Evolutionary conservation across 768 basidiomycete genomes (phyloP).

Genomic region (Lactifluus pinguis): DNA sequence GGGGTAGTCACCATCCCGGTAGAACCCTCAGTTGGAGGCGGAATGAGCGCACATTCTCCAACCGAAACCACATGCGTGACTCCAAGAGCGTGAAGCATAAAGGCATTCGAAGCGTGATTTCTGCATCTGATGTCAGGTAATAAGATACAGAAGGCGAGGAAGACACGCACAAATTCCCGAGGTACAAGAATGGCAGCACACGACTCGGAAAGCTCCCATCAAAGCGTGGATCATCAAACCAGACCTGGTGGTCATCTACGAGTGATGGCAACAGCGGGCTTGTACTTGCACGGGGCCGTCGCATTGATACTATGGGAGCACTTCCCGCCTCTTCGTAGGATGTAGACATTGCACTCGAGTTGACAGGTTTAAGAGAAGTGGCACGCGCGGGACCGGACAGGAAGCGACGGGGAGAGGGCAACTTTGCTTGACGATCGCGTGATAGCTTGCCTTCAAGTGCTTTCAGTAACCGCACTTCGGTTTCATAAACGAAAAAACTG

Average conservation of each 20-base stretch:
- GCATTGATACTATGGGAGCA: conserved; percentile 11
- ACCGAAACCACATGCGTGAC: conserved; percentile 97
- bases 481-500: conserved; percentile 87
- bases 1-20: not conserved
- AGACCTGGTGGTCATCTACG: conserved; percentile 70
- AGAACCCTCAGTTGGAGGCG: conserved; percentile 40
- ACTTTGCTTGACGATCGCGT: conserved; percentile 22
- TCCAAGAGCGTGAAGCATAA: conserved; percentile 91
- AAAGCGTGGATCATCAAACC: conserved; percentile 90
- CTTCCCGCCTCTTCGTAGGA: conserved; percentile 21
- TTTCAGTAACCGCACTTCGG: conserved; percentile 64
- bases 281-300: conserved; percentile 62
- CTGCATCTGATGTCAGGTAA: conserved; percentile 32
- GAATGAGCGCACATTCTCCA: conserved; percentile 86
- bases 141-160: not conserved
- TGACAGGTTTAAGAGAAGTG: conserved; percentile 1
- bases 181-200: conserved; percentile 85
- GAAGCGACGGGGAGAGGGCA: conserved; percentile 10
- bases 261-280: conserved; percentile 57
- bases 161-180: conserved; percentile 81
- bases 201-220: conserved; percentile 95
- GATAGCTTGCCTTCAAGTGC: conserved; percentile 52
- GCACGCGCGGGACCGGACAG: conserved; percentile 1
- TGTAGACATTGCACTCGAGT: conserved; percentile 25
- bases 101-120: conserved; percentile 89